Percentiles rank a stretch among this genome's conserved stretches.
Conservation (phyloP, 192 early-diverging fungal genomes). For the Dimargaris xerosporica region DNA sequence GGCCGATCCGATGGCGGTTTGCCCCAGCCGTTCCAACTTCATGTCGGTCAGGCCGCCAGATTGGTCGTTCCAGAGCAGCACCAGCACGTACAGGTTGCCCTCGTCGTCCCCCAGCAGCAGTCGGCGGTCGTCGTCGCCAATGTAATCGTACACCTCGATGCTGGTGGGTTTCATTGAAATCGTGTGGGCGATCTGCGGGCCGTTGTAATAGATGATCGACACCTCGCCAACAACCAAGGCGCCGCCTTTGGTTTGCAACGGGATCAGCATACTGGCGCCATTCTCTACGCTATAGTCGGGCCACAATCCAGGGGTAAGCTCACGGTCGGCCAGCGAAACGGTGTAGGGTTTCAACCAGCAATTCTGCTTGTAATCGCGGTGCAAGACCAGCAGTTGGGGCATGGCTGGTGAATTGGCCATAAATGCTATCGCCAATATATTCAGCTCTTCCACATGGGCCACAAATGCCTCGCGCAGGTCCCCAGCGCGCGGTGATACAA, state of each 20-base stretch:
- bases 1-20: constrained; percentile 34
- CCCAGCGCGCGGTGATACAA: constrained; percentile 16
- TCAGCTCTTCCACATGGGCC: constrained; percentile 23
- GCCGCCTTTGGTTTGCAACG: constrained; percentile 15
- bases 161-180: constrained; percentile 25
- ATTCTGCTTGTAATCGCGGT: constrained; percentile 23
- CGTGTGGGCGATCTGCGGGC: not conserved
- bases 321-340: constrained; percentile 13
- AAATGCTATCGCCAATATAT: constrained; percentile 24
- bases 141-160: constrained; percentile 35
- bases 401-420: not conserved
- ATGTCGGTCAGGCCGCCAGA: constrained; percentile 19
- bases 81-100: constrained; percentile 44
- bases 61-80: constrained; percentile 23
- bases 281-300: constrained; percentile 16
- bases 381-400: constrained; percentile 22
- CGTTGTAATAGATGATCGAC: constrained; percentile 13
- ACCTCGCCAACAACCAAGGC: constrained; percentile 20
- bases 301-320: constrained; percentile 17
- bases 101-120: constrained; percentile 55
- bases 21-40: constrained; percentile 28
- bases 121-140: constrained; percentile 34
- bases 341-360: constrained; percentile 22
- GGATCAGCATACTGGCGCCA: constrained; percentile 13
- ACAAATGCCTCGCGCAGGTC: constrained; percentile 20